Conservation (phyloP, 768 basidiomycete species). For the Lyophyllum atratum region DNA sequence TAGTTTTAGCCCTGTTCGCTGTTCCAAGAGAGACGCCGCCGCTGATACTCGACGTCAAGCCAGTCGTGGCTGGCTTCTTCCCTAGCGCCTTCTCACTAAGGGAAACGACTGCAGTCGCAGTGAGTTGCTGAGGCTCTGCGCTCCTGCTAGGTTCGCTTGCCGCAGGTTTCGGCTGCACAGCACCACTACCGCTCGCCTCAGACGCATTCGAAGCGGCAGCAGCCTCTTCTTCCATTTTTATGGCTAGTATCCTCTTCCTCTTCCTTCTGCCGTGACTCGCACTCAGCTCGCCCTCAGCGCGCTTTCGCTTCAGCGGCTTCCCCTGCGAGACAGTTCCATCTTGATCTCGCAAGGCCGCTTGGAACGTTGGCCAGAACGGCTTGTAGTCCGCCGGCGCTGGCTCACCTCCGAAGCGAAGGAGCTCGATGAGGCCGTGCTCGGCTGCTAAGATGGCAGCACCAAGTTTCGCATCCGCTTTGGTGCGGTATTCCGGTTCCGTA, state of each 20-base stretch:
- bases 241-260: not conserved
- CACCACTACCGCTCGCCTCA: not conserved
- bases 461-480: constrained; percentile 61
- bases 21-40: not conserved
- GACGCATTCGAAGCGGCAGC: not conserved
- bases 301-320: not conserved
- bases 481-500: constrained; percentile 51
- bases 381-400: constrained; percentile 42
- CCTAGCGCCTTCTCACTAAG: not conserved
- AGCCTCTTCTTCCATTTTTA: not conserved
- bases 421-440: constrained; percentile 57
- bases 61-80: not conserved
- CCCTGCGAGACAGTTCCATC: not conserved
- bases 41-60: not conserved
- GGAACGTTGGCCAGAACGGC: constrained; percentile 33
- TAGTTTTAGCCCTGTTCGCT: not conserved
- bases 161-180: not conserved
- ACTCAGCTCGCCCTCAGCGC: not conserved
- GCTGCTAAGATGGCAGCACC: constrained; percentile 56
- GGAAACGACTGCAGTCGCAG: not conserved
- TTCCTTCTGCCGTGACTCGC: not conserved
- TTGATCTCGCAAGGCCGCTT: not conserved
- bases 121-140: not conserved
- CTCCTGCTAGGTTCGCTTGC: not conserved
- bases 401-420: constrained; percentile 55